Conservation (phyloP, 768 basidiomycete genomes). For the Lanmaoa pseudosensibilis region DNA sequence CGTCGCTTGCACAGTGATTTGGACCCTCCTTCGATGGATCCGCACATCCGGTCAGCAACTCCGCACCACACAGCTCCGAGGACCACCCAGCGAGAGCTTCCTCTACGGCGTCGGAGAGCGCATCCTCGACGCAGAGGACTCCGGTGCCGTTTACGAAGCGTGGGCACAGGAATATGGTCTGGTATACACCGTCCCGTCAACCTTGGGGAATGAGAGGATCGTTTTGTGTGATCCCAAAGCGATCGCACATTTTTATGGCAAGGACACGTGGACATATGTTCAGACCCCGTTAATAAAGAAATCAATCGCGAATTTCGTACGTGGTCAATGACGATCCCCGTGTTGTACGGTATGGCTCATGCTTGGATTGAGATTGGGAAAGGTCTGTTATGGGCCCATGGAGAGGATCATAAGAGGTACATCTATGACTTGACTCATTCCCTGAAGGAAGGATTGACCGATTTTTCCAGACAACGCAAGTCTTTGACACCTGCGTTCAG, state of each 20-base stretch:
- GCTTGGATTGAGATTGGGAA: slow-evolving; percentile 19
- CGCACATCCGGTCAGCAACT: slow-evolving; percentile 32
- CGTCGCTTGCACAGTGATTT: not conserved
- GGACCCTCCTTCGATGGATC: slow-evolving; percentile 7
- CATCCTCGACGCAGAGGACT: not conserved
- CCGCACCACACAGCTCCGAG: slow-evolving; percentile 13
- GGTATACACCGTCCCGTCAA: slow-evolving; percentile 16
- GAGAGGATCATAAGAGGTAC: slow-evolving; percentile 49
- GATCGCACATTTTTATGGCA: slow-evolving; percentile 14
- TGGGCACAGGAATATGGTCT: slow-evolving; percentile 24
- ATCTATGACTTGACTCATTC: not conserved
- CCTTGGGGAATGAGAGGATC: slow-evolving; percentile 9
- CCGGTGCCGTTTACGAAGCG: slow-evolving; percentile 15
- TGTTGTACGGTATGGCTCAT: not conserved
- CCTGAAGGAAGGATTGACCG: not conserved
- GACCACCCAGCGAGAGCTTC: slow-evolving; percentile 19
- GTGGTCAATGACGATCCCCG: not conserved
- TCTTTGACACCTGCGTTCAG: slow-evolving; percentile 41
- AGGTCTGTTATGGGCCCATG: slow-evolving; percentile 34
- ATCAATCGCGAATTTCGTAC: slow-evolving; percentile 28
- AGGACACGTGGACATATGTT: slow-evolving; percentile 37
- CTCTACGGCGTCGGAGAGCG: slow-evolving; percentile 17
- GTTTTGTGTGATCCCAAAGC: slow-evolving; percentile 43
- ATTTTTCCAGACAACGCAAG: slow-evolving; percentile 33
- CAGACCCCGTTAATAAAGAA: slow-evolving; percentile 35